Base-by-base conservation (phyloP, 441 rosid genomes). In the Manihot esculenta region DNA sequence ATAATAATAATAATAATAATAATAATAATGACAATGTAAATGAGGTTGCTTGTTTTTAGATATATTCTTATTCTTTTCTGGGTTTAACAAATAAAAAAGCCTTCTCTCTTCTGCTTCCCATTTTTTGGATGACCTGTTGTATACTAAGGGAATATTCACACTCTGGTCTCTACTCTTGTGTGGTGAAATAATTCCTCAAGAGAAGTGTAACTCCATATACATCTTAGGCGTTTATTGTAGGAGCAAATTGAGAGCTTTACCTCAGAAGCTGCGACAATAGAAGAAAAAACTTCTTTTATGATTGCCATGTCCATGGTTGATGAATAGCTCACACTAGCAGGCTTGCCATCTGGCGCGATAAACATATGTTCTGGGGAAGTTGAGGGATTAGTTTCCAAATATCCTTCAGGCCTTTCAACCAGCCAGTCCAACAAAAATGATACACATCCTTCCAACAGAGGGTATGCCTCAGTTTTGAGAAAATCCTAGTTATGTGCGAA, bases 281-380 rank as follows among this genome's bases (percentile, higher is more conserved):
- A 84, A 50, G 87, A 73, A 73, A 94, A 94, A 62, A 92, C 87
- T 83, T 91, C 98, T 73, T 73, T 88, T 63, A 89, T 81, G 81
- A 94, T 89, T 59, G 86, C 87, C 82, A 92, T 89, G 81, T 94
- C 99, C 95, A 94, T 94, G 74, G 96, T 92, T 51, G 99, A 80
- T 68, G 99, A 94, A 86, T 89, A 86, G 88, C 99, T 92, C 67
- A 94, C 97, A 47, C 83, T 76, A 21, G 95, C 97, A 60, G 74
- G 84, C 75, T 79, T 79, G 51, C 95, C 95, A 82, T 89, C 88
- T 1, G 97, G 93, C 69, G 95, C 86, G 51, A 82, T 83, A 58
- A 94, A 94, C 76, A 64, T 70, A 79, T 94, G 99, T 72, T 94
- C 97, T 7, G 97, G 99, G 69, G 97, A 94, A 68, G 99, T 94